Percentiles rank a stretch among this genome's conserved stretches.
phyloP scores from a whole-genome alignment of 139 green algal genomes.

The Coelastrella sp. region DNA sequence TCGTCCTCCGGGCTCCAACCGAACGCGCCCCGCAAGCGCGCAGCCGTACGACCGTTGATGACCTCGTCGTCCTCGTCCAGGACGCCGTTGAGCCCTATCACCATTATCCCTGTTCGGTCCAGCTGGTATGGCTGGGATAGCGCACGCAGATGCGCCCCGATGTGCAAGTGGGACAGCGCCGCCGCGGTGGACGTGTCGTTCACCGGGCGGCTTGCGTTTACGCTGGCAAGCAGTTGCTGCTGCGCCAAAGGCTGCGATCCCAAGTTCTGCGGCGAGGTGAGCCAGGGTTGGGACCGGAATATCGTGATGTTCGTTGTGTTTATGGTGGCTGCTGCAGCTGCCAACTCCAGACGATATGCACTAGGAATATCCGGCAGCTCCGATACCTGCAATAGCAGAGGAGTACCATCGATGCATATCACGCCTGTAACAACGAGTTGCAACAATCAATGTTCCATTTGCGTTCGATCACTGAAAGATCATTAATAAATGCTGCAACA shows the following conservation, averaged over 20 bases:
- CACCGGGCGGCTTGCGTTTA: neutral
- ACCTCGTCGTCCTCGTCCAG: constrained; percentile 15
- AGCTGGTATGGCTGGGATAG: neutral
- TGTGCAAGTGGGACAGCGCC: neutral
- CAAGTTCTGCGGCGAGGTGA: neutral
- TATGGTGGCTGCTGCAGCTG: neutral
- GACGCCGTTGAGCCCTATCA: neutral
- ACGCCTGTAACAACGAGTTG: no score
- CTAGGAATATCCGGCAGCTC: neutral
- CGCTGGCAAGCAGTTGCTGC: constrained; percentile 15
- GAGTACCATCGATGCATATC: no score
- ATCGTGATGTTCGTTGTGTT: neutral
- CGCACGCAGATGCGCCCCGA: neutral
- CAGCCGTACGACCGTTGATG: neutral
- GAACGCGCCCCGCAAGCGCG: constrained; percentile 4
- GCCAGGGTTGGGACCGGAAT: neutral
- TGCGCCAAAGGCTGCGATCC: neutral
- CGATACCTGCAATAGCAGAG: neutral
- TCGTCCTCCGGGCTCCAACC: constrained; percentile 32
- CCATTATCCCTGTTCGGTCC: neutral
- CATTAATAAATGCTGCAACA: no score
- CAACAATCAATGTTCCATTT: neutral
- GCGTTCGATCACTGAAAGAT: neutral
- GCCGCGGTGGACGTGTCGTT: neutral
- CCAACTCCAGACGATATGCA: neutral